Conservation (phyloP, 2,329 filamentous ascomycete genomes). For the Alternaria triticimaculans region DNA sequence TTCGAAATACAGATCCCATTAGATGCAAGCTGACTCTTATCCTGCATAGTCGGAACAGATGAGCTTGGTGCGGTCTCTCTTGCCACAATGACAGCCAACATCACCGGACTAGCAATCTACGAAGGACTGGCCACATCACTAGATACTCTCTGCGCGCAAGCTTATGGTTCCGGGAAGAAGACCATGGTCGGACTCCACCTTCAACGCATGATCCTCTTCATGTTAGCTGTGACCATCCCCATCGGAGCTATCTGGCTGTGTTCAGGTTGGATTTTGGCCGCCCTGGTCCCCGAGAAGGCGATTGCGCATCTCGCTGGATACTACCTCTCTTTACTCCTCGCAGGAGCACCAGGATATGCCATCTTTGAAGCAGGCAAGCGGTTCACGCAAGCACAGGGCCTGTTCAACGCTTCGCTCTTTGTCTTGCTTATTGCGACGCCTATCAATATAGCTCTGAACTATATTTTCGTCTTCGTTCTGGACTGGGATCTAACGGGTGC, state of each 20-base stretch:
- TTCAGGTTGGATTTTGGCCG: constrained; percentile 55
- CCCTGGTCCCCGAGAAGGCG: constrained; percentile 56
- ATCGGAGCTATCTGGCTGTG: constrained; percentile 59
- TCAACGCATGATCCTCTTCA: constrained; percentile 60
- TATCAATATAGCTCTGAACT: constrained; percentile 58
- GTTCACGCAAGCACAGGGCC: constrained; percentile 62
- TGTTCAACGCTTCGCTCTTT: constrained; percentile 59
- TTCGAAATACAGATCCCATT: neutral
- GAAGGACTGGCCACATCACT: constrained; percentile 61
- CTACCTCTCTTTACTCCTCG: constrained; percentile 58
- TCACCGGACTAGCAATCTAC: constrained; percentile 59
- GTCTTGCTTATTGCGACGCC: constrained; percentile 58
- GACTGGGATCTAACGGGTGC: constrained; percentile 60
- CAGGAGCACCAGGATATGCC: constrained; percentile 61
- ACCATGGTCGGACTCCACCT: constrained; percentile 60
- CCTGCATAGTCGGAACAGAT: constrained; percentile 52
- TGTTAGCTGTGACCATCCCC: constrained; percentile 56
- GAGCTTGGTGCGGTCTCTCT: constrained; percentile 61
- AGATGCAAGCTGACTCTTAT: neutral
- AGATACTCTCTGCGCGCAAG: constrained; percentile 60
- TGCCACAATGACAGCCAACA: constrained; percentile 62
- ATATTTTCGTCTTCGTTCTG: constrained; percentile 53
- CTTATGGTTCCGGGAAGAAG: constrained; percentile 58
- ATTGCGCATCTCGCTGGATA: constrained; percentile 58
- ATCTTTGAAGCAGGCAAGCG: constrained; percentile 62